Evolutionary conservation across 768 basidiomycete species (phyloP).

Genomic region (Asterophora parasitica): DNA sequence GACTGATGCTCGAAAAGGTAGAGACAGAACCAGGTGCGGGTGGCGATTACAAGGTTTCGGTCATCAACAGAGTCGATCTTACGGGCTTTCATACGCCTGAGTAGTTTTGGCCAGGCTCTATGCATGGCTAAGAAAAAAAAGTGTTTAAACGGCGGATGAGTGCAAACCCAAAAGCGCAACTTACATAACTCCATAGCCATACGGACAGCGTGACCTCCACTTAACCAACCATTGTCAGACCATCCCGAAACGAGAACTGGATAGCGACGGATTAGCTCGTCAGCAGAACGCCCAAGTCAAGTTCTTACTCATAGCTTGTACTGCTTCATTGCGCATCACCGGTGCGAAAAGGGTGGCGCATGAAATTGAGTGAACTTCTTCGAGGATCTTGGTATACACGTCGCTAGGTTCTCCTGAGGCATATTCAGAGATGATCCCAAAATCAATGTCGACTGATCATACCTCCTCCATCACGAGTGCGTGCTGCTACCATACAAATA

Average conservation of each 20-base stretch:
- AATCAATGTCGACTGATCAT: constrained; percentile 16
- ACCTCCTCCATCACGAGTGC: constrained; percentile 90
- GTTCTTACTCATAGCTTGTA: constrained; percentile 87
- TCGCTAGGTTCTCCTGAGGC: constrained; percentile 67
- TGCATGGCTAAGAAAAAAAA: constrained; percentile 60
- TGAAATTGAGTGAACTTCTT: constrained; percentile 84
- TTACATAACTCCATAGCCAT: constrained; percentile 93
- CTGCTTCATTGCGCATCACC: constrained; percentile 78
- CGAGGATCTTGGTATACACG: constrained; percentile 62
- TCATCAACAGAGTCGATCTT: constrained; percentile 60
- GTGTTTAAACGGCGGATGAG: background rate
- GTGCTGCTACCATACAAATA: constrained; percentile 91
- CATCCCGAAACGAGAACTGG: constrained; percentile 88
- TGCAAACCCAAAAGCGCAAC: constrained; percentile 18
- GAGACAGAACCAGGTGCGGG: constrained; percentile 90
- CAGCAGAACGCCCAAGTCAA: background rate
- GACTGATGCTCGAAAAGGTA: constrained; percentile 95
- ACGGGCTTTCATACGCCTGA: constrained; percentile 70
- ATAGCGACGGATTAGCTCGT: constrained; percentile 6
- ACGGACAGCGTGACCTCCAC: constrained; percentile 92
- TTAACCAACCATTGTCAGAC: constrained; percentile 95
- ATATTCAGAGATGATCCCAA: constrained; percentile 4
- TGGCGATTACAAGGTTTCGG: constrained; percentile 71
- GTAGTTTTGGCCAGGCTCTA: constrained; percentile 82
- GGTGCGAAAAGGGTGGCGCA: constrained; percentile 85